A percentile compares a stretch with the other conserved stretches of the same genome.
Evolutionary conservation across 768 basidiomycete species (phyloP).

Genomic region (Hydnum rufescens): DNA sequence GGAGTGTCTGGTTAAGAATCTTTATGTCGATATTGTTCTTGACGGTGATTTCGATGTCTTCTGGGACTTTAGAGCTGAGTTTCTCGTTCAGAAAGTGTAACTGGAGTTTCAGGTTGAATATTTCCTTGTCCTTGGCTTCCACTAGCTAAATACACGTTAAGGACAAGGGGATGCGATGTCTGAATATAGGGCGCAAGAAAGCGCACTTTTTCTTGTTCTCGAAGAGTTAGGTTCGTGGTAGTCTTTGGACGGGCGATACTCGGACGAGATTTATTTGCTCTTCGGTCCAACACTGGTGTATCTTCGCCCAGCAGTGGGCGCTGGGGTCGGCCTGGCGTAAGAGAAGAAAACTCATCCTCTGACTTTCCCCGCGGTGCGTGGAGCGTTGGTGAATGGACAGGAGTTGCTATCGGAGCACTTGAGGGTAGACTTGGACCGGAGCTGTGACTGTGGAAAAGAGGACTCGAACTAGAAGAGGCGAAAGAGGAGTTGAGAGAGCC

Average conservation of each 20-base stretch:
- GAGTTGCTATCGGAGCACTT: background rate
- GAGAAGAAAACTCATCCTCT: too few species aligned
- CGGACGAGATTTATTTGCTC: too few species aligned
- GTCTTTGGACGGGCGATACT: background rate
- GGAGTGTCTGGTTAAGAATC: conserved; percentile 29
- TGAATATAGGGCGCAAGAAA: background rate
- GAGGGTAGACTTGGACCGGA: background rate
- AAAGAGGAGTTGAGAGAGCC: too few species aligned
- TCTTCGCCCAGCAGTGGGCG: too few species aligned
- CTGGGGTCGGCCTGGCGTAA: too few species aligned
- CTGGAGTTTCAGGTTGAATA: conserved; percentile 88
- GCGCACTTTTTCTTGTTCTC: conserved; percentile 87
- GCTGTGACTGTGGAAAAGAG: too few species aligned
- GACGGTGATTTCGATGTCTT: conserved; percentile 77
- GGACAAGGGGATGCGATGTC: background rate
- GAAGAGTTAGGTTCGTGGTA: conserved; percentile 41
- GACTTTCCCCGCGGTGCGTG: too few species aligned
- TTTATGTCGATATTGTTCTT: conserved; percentile 90
- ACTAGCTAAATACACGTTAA: conserved; percentile 44
- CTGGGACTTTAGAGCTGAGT: conserved; percentile 57
- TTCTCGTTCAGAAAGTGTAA: conserved; percentile 92
- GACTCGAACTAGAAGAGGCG: too few species aligned
- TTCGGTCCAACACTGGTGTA: too few species aligned
- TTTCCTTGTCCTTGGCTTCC: conserved; percentile 89
- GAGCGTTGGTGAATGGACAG: background rate